A percentile compares a stretch with the other conserved stretches of the same genome.
phyloP scores from a whole-genome alignment of 169 alveolate genomes.

The Amoebophrya sp. region DNA sequence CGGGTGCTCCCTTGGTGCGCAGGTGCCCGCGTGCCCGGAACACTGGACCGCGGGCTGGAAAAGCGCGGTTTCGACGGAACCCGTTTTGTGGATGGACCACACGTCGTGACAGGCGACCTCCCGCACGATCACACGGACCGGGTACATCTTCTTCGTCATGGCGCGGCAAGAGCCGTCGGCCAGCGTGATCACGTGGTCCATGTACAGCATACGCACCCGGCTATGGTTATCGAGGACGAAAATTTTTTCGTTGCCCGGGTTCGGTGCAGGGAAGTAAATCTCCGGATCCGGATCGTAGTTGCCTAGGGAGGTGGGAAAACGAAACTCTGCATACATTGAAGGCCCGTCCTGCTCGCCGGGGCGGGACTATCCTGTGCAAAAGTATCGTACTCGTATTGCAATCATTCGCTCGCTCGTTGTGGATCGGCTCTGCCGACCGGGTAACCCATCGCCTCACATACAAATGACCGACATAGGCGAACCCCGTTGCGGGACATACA shows the following conservation, averaged over 20 bases:
- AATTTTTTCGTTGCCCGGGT: background rate
- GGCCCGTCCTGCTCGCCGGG: constrained; percentile 26
- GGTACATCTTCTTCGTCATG: background rate
- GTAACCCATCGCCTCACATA: too few relatives aligned
- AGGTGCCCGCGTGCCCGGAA: constrained; percentile 11
- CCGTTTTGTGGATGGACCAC: background rate
- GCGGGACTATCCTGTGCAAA: too few relatives aligned
- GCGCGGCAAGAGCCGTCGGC: background rate
- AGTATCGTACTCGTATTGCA: too few relatives aligned
- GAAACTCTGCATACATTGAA: background rate
- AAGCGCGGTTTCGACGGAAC: background rate
- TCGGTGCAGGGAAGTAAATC: too few relatives aligned
- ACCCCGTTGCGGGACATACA: too few relatives aligned
- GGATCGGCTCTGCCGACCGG: too few relatives aligned
- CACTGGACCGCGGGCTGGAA: background rate
- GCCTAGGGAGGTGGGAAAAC: background rate
- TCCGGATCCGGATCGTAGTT: too few relatives aligned
- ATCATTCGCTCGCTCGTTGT: too few relatives aligned
- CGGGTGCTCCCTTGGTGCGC: background rate
- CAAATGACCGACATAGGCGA: too few relatives aligned
- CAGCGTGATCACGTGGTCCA: background rate
- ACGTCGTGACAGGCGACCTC: background rate
- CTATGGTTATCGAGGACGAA: background rate
- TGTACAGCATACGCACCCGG: background rate
- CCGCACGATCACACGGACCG: background rate